Base-by-base conservation (phyloP, 768 basidiomycete genomes). In the Rhizopogon rudus region DNA sequence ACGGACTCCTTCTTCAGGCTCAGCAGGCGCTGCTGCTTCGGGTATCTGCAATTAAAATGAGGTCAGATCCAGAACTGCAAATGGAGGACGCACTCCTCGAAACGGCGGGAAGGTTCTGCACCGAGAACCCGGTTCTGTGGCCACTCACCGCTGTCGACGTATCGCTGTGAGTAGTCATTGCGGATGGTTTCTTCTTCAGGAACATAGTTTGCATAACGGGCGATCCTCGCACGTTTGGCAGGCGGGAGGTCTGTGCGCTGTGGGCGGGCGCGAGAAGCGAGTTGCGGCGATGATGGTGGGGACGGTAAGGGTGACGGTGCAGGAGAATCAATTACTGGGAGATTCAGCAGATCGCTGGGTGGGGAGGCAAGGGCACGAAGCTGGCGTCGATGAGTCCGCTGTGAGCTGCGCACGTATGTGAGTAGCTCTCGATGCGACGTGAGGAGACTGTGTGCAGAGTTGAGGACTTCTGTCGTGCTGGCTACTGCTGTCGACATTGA, bases 101-200 rank as follows among this genome's bases (percentile, higher is more conserved):
- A 98, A 3, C 94, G 82, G 55, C 82, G 84, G 50, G 93, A 90
- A 12, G 90, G 88, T 57, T 89, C 90, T 5, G 92, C 90, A 20
- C 94, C 95, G 7, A 93, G 73, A 8, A 99, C 88, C 83, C 87
- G 92, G 64, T 97, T 87, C 72, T 96, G 93, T 1, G 94, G 92
- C 86, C 94, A 93, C 59, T 91, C 89, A 9, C 94, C 95, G 2
- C 88, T 81, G 62, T 91, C 87, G 35, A 95, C 93, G 69, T 96
- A 98, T 60, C 87, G 76, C 69, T 88, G 87, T 0, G 89, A 91
- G 65, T 95, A 93, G 73, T 99, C 95, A 63, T 97, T 98, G 46
- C 97, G 81, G 43, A 99, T 90, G 0, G 94, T 98, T 69, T 99
- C 96, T 66, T 99, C 96, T 58, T 93, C 92, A 1, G 91, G 87